Evolutionary conservation across 2,329 filamentous ascomycete genomes (phyloP).

Genomic region (Lachnellula subtilissima): DNA sequence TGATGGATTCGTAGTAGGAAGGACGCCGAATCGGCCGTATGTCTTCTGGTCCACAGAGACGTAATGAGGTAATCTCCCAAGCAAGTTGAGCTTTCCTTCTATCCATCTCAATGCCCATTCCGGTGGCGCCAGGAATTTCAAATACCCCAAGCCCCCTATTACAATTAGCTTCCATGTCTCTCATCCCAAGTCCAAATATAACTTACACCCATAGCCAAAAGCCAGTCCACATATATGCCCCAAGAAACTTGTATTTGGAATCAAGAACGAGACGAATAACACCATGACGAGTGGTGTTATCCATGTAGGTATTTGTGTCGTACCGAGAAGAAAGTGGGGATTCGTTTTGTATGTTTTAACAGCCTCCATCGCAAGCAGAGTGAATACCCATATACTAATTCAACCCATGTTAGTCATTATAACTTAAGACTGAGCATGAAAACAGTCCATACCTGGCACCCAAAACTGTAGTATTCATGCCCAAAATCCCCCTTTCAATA

Average conservation of each 20-base stretch:
- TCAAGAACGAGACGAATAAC: constrained; percentile 67
- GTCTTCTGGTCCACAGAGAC: constrained; percentile 95
- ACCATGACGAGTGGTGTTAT: constrained; percentile 76
- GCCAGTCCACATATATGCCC: constrained; percentile 81
- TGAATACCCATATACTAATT: constrained; percentile 82
- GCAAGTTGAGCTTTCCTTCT: constrained; percentile 80
- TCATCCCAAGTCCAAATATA: background rate
- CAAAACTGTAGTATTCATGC: constrained; percentile 67
- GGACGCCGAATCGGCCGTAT: constrained; percentile 84
- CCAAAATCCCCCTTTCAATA: constrained; percentile 68
- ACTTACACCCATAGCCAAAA: constrained; percentile 81
- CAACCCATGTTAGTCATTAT: constrained; percentile 20
- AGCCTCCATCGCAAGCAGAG: constrained; percentile 78
- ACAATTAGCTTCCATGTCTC: constrained; percentile 19
- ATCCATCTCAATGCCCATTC: constrained; percentile 85
- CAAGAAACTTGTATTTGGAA: constrained; percentile 77
- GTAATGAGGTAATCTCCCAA: constrained; percentile 82
- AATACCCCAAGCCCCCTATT: constrained; percentile 76
- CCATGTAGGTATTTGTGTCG: constrained; percentile 81
- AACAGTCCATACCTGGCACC: constrained; percentile 66
- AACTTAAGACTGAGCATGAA: background rate
- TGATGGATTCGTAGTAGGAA: constrained; percentile 54
- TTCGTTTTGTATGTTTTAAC: constrained; percentile 80
- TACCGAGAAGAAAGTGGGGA: constrained; percentile 64
- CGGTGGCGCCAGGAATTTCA: constrained; percentile 84